phyloP scores from a whole-genome alignment of 495 filamentous ascomycete genomes.

The Gamarada debralockiae region DNA sequence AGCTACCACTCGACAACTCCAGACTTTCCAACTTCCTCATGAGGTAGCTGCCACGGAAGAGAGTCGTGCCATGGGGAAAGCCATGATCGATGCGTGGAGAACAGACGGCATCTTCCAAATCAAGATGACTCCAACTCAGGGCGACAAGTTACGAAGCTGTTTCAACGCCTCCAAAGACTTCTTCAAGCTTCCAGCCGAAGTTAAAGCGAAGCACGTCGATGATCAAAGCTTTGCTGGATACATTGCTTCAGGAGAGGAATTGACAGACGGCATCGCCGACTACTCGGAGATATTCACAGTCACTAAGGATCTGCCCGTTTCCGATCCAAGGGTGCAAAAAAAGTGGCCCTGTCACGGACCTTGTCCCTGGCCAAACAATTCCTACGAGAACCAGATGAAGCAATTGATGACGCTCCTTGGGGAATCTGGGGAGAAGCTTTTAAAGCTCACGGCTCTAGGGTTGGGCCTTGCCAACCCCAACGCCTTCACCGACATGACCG shows the following conservation, averaged over 20 bases:
- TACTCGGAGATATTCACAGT: conserved; percentile 47
- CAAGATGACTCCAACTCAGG: conserved; percentile 26
- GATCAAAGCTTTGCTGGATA: conserved; percentile 40
- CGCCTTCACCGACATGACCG: conserved; percentile 29
- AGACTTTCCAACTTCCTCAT: conserved; percentile 33
- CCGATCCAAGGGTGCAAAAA: conserved; percentile 32
- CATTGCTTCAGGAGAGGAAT: conserved; percentile 44
- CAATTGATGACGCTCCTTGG: conserved; percentile 22
- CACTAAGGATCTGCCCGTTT: conserved; percentile 35
- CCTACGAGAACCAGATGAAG: conserved; percentile 7
- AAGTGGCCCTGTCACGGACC: conserved; percentile 43
- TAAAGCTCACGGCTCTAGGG: conserved; percentile 35
- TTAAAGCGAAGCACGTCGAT: conserved; percentile 40
- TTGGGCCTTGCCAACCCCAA: conserved; percentile 24
- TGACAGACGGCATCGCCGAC: conserved; percentile 42
- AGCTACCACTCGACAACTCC: conserved; percentile 29
- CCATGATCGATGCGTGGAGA: conserved; percentile 36
- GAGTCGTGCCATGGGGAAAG: conserved; percentile 30
- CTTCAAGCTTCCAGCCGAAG: conserved; percentile 29
- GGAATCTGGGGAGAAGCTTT: conserved; percentile 33
- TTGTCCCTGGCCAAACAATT: conserved; percentile 38
- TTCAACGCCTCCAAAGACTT: conserved; percentile 31
- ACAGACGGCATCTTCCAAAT: conserved; percentile 42
- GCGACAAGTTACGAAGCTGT: conserved; percentile 24
- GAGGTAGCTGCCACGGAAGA: conserved; percentile 23